These are phyloP conservation scores for Neurospora sp. DNA, from an alignment of 495 filamentous ascomycete species.

Conservation along the genomic window DNA sequence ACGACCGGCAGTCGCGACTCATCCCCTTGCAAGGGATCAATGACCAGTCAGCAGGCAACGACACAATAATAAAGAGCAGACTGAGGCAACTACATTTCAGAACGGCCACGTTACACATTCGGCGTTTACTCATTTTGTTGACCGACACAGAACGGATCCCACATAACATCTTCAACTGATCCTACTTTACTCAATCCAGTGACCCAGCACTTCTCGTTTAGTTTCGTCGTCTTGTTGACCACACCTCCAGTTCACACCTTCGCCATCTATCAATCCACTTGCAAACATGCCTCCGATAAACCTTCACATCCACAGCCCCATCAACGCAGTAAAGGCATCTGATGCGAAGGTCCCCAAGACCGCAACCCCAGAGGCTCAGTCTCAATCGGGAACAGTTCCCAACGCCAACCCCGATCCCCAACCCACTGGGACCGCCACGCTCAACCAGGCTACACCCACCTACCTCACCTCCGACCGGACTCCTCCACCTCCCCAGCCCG, in stretches of 20 bases:
- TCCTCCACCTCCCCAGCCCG: constrained; percentile 54
- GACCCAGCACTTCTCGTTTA: not conserved
- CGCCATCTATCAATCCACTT: constrained; percentile 4
- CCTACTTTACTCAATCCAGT: not conserved
- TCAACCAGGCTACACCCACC: constrained; percentile 26
- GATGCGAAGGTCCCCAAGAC: constrained; percentile 39
- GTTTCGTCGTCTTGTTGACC: not conserved
- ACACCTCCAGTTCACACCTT: not conserved
- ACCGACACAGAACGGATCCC: too few species aligned
- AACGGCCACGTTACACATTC: not conserved
- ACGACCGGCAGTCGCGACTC: not conserved
- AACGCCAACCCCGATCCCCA: constrained; percentile 31
- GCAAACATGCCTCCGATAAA: constrained; percentile 46
- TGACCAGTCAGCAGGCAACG: not conserved
- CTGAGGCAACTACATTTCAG: not conserved
- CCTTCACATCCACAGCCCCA: constrained; percentile 49
- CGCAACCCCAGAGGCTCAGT: constrained; percentile 18
- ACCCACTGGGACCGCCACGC: constrained; percentile 37
- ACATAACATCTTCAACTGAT: not conserved
- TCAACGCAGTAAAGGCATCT: constrained; percentile 42
- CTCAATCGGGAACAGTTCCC: constrained; percentile 9
- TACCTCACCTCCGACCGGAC: constrained; percentile 18
- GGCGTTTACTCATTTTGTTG: not conserved
- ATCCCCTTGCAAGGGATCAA: not conserved
- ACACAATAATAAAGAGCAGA: not conserved